phyloP scores from a whole-genome alignment of 768 basidiomycete genomes.

The Naganishia kalamii region DNA sequence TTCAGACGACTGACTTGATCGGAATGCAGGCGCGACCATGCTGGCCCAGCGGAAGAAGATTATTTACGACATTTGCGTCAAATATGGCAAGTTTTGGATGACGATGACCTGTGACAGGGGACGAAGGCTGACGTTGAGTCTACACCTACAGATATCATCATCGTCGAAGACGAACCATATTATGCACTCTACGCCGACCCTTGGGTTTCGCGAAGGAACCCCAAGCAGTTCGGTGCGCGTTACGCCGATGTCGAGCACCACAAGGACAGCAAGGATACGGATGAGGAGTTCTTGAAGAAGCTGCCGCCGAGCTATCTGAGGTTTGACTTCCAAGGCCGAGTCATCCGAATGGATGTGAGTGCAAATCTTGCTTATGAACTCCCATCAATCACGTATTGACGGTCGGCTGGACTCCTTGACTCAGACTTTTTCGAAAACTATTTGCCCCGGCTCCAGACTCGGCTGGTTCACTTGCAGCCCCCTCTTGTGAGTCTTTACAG shows the following conservation, averaged over 20 bases:
- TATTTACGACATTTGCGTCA: slow-evolving; percentile 74
- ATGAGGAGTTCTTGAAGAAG: slow-evolving; percentile 52
- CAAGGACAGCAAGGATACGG: slow-evolving; percentile 41
- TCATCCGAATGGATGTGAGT: slow-evolving; percentile 64
- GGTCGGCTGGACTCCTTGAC: too few relatives aligned
- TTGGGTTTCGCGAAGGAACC: slow-evolving; percentile 51
- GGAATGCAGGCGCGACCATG: slow-evolving; percentile 57
- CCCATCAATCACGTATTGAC: too few relatives aligned
- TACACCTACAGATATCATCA: slow-evolving; percentile 57
- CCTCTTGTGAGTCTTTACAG: slow-evolving; percentile 49
- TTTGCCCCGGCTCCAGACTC: slow-evolving; percentile 68
- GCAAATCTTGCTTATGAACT: too few relatives aligned
- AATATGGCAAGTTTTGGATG: slow-evolving; percentile 55
- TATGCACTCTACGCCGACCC: slow-evolving; percentile 63
- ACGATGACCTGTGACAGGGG: not conserved
- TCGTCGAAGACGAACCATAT: slow-evolving; percentile 79
- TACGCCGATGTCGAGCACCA: slow-evolving; percentile 14
- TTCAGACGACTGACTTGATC: not conserved
- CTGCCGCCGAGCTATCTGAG: slow-evolving; percentile 57
- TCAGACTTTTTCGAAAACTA: slow-evolving; percentile 52
- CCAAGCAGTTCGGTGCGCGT: slow-evolving; percentile 1
- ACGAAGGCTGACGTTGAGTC: not conserved
- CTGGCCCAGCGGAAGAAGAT: slow-evolving; percentile 60
- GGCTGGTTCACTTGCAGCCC: slow-evolving; percentile 77
- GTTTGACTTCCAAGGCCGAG: slow-evolving; percentile 71